These are phyloP conservation scores for Tagetes erecta DNA, from an alignment of 129 eudicot species.

Conservation along the genomic window DNA sequence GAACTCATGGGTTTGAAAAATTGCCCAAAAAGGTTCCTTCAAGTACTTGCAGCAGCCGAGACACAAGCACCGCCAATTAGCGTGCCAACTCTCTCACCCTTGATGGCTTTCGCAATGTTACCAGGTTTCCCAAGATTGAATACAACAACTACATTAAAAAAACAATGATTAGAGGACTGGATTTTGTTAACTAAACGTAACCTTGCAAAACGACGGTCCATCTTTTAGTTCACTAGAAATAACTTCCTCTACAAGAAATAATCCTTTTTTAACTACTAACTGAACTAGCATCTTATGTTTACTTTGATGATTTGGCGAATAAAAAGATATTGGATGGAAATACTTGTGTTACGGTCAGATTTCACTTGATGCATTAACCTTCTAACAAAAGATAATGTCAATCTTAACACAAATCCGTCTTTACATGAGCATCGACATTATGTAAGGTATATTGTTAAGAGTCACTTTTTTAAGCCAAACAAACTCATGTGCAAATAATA, in stretches of 20 bases:
- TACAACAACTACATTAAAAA: constrained; percentile 73
- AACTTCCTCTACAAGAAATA: not conserved
- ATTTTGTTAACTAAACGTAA: not conserved
- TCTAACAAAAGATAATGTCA: not conserved
- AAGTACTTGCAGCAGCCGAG: constrained; percentile 39
- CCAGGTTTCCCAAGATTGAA: constrained; percentile 78
- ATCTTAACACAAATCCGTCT: not conserved
- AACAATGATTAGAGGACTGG: constrained; percentile 8
- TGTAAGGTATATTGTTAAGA: too few species aligned
- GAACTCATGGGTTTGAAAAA: constrained; percentile 14
- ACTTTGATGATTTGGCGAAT: not conserved
- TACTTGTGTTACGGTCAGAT: not conserved
- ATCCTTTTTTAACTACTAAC: not conserved
- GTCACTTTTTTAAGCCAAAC: not conserved
- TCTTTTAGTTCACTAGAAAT: not conserved
- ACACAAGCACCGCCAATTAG: constrained; percentile 63
- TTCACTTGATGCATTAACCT: not conserved
- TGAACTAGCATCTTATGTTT: not conserved
- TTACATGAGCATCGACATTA: not conserved
- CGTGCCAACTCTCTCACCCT: constrained; percentile 93
- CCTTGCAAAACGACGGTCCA: not conserved
- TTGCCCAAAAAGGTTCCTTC: constrained; percentile 17
- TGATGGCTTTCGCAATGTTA: constrained; percentile 91
- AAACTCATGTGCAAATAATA: not conserved
- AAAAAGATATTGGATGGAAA: not conserved